Evolutionary conservation across 2,329 filamentous ascomycete species (phyloP), one percentile per base, ranked within the genome.

Genomic region (Verticillium nubilum): DNA sequence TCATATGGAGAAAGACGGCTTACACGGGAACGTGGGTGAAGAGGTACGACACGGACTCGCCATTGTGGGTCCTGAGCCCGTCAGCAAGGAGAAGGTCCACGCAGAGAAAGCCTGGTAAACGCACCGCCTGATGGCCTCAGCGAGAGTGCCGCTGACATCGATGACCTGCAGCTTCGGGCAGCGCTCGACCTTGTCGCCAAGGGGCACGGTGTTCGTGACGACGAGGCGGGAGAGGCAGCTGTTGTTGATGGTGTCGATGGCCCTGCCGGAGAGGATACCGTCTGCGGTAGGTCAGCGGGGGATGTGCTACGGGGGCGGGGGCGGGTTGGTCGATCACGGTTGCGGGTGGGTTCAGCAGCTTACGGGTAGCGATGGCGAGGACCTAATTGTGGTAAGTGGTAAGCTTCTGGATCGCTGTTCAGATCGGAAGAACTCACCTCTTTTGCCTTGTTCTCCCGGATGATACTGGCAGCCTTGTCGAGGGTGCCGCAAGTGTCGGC

Each of bases 401-500:
- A 7, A 31, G 29, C 29, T 31, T 31, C 9, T 31, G 9, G 29
- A 10, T 7, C 5, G 9, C 29, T 31, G 29, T 31, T 31, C 29
- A 5, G n/a, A 26, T 26, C 3, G n/a, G 23, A 4, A 33, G 67
- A 88, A 84, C 63, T 82, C 81, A 1, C 93, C 70, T 96, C 87
- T 66, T 86, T 86, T 1, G 95, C 94, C 31, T 92, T 91, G 69
- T 97, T 89, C 67, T 91, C 84, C 73, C 94, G 91, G 57, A 98
- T 85, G 0, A 93, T 94, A 60, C 91, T 88, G 17, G 94, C 95
- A 2, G 93, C 95, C 78, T 98, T 98, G 73, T 79, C 80, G 31
- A 84, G 79, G 1, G 89, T 97, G 66, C 92, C 92, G 73, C 93
- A 97, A 4, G 94, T 97, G 72, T 98, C 94, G 31, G 93, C 93